phyloP scores from a whole-genome alignment of 2,329 filamentous ascomycete genomes.

The Neonectria faginata region DNA sequence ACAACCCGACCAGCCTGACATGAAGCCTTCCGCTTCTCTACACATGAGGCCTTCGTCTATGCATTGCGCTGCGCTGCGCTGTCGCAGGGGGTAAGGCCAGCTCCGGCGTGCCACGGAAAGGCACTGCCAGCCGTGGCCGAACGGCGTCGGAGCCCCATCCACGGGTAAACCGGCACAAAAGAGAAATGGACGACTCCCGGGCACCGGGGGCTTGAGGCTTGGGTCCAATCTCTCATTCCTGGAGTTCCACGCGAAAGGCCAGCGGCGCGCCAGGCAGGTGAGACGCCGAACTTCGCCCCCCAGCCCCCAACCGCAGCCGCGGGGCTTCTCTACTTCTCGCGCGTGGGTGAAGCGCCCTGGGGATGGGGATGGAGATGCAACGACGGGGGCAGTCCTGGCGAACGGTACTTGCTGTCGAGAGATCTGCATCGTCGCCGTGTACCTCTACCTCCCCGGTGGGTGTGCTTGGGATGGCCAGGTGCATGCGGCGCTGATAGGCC shows the following conservation, averaged over 20 bases:
- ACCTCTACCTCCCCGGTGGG: slow-evolving; percentile 12
- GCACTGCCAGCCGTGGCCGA: slow-evolving; percentile 26
- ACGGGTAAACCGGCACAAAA: slow-evolving; percentile 19
- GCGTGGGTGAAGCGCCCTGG: neutral
- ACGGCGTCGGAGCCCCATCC: slow-evolving; percentile 20
- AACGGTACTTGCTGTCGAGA: slow-evolving; percentile 20
- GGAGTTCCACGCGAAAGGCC: neutral
- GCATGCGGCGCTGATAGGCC: neutral
- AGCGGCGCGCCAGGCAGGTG: neutral
- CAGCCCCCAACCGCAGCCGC: slow-evolving; percentile 14
- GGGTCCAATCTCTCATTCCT: neutral
- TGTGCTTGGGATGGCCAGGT: slow-evolving; percentile 7
- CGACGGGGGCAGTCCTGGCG: neutral
- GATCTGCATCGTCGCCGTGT: slow-evolving; percentile 2
- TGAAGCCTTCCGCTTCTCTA: neutral
- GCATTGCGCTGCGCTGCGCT: neutral
- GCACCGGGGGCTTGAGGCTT: slow-evolving; percentile 2
- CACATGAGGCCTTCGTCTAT: slow-evolving; percentile 9
- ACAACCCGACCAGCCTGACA: neutral
- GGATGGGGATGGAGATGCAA: neutral
- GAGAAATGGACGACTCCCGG: neutral
- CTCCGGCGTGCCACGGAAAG: slow-evolving; percentile 26
- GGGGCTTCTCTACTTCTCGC: neutral
- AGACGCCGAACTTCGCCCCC: slow-evolving; percentile 14
- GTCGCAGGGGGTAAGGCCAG: slow-evolving; percentile 10